Evolutionary conservation across 192 early-diverging fungal genomes (phyloP), one percentile per base, ranked within the genome.

Genomic region (Coemansia sp.): DNA sequence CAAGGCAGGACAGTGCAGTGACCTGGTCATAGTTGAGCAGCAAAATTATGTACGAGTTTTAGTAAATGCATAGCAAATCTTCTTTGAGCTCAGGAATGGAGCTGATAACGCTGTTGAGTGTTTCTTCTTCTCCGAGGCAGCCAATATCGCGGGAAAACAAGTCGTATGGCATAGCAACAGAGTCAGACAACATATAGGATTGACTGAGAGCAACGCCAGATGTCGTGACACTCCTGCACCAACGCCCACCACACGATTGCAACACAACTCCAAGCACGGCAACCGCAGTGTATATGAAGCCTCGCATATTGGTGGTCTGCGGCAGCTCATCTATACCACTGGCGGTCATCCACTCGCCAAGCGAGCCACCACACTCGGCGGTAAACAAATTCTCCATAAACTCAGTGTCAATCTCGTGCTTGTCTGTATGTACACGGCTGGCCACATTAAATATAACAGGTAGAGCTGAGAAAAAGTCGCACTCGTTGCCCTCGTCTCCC

Each of bases 401-500:
- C 29, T 35, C 58, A 17, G 79, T 65, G 56, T 88, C 86, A 41
- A 92, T 83, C 48, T 91, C 89, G n/a, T 68, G 56, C 19, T 80
- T 75, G 14, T 75, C 61, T 32, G 86, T 87, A 74, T 94, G 91
- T 3, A 85, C 87, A 63, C 90, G 88, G 65, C 91, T 84, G 27
- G 85, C 87, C 64, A 85, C 94, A 53, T 90, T 90, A n/a, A 89
- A 64, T 62, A 94, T 72, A 4, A 85, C 91, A 12, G 93, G 92
- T 29, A 94, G 75, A 11, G 88, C 77, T 0, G 91, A 92, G 68
- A 84, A 90, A 73, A 93, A 85, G 70, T 93, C 92, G 67, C 88
- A 94, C 79, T 93, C 92, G 75, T 93, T 93, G 47, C 92, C 93
- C 64, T 93, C 93, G 69, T 94, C 93, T n/a, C 93, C 93, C 93